phyloP scores from a whole-genome alignment of 2,329 filamentous ascomycete species.

The Didymella glomerata region DNA sequence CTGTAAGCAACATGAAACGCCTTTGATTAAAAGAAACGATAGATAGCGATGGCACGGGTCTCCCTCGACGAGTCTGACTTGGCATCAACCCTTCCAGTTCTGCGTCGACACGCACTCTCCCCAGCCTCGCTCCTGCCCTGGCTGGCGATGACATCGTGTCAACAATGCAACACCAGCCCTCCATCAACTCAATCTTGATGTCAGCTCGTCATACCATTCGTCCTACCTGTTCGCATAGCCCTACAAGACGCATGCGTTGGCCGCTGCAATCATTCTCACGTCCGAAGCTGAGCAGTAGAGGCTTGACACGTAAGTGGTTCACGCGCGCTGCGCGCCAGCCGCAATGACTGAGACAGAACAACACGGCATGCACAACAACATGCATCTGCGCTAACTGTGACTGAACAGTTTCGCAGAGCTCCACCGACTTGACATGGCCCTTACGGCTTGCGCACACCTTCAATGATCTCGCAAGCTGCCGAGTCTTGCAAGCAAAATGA shows the following conservation, averaged over 20 bases:
- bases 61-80: background rate
- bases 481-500: background rate
- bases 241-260: constrained; percentile 34
- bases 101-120: background rate
- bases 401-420: background rate
- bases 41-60: background rate
- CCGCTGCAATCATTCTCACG: constrained; percentile 10
- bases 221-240: constrained; percentile 35
- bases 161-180: constrained; percentile 17
- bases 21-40: background rate
- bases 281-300: constrained; percentile 1
- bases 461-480: background rate
- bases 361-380: background rate
- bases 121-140: background rate
- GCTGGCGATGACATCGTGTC: background rate
- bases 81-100: background rate
- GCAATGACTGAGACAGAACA: constrained; percentile 16
- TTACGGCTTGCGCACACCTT: background rate
- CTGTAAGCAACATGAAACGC: background rate
- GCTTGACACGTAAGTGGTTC: constrained; percentile 48
- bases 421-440: no score
- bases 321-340: constrained; percentile 32
- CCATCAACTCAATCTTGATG: background rate
- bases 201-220: constrained; percentile 24
- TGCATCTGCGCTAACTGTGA: background rate